Conservation (phyloP, 2,329 filamentous ascomycete species). For the Fusarium begoniae region DNA sequence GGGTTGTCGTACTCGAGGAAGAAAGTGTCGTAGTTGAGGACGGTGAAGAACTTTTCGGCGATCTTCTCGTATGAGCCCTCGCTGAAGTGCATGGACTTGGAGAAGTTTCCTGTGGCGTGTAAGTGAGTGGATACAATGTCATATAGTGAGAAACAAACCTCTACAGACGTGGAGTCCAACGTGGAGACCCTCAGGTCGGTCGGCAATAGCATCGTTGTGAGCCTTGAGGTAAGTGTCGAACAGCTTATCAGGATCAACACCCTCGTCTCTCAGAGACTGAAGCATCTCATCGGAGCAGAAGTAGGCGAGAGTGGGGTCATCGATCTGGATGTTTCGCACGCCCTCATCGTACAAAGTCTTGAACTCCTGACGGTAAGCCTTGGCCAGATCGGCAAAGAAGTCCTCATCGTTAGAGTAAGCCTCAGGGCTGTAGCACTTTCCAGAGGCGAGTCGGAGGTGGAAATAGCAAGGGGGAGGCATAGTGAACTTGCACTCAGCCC, state of each 20-base stretch:
- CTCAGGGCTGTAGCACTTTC: slow-evolving; percentile 61
- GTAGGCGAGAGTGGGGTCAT: slow-evolving; percentile 70
- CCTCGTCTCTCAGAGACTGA: slow-evolving; percentile 63
- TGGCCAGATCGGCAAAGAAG: slow-evolving; percentile 66
- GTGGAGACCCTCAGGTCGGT: slow-evolving; percentile 71
- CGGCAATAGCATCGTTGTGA: slow-evolving; percentile 75
- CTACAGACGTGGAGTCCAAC: slow-evolving; percentile 72
- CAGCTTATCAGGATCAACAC: slow-evolving; percentile 69
- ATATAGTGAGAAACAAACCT: slow-evolving; percentile 30
- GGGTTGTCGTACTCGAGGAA: slow-evolving; percentile 69
- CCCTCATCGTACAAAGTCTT: slow-evolving; percentile 64
- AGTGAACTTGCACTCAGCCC: slow-evolving; percentile 73
- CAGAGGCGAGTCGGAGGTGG: slow-evolving; percentile 62
- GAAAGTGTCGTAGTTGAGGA: slow-evolving; percentile 68
- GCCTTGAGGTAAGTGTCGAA: slow-evolving; percentile 76
- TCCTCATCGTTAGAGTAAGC: slow-evolving; percentile 62
- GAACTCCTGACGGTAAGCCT: slow-evolving; percentile 64
- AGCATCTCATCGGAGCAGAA: slow-evolving; percentile 77
- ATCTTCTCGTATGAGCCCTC: slow-evolving; percentile 72
- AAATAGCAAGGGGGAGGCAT: slow-evolving; percentile 75
- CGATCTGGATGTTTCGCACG: slow-evolving; percentile 66
- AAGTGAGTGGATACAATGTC: background rate
- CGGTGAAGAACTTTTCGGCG: slow-evolving; percentile 67
- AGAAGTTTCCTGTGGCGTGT: slow-evolving; percentile 61
- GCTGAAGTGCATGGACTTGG: slow-evolving; percentile 69